Evolutionary conservation across 2,329 filamentous ascomycete genomes (phyloP).

Genomic region (Aspergillus brunneoviolaceus): DNA sequence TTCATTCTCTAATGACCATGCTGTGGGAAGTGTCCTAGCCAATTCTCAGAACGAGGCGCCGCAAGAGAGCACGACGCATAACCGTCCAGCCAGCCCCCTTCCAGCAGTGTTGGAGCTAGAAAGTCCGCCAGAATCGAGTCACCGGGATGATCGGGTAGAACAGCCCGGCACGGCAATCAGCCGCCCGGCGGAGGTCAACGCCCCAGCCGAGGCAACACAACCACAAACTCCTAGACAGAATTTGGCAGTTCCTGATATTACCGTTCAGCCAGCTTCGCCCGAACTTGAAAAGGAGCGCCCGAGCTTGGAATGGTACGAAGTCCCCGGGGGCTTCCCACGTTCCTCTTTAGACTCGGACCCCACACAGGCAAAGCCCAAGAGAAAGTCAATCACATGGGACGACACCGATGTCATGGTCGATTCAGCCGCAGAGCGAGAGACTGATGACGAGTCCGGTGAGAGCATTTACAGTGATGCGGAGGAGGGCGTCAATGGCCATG

Average conservation of each 20-base stretch:
- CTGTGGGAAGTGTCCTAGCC: constrained; percentile 51
- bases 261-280: constrained; percentile 50
- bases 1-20: constrained; percentile 54
- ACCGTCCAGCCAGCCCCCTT: neutral
- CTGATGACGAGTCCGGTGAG: constrained; percentile 42
- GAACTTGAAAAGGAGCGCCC: constrained; percentile 38
- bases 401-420: constrained; percentile 6
- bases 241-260: constrained; percentile 43
- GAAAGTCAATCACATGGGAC: constrained; percentile 1
- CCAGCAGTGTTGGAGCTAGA: neutral
- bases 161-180: neutral
- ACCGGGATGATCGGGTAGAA: neutral
- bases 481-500: constrained; percentile 44
- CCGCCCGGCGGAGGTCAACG: constrained; percentile 9
- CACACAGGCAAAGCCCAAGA: constrained; percentile 9
- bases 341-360: constrained; percentile 25
- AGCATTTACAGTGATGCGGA: constrained; percentile 51
- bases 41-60: constrained; percentile 31
- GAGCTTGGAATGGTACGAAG: constrained; percentile 47
- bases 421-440: constrained; percentile 24
- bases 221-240: constrained; percentile 11
- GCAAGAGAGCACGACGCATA: neutral
- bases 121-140: constrained; percentile 6
- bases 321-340: constrained; percentile 61
- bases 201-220: constrained; percentile 8